These are phyloP conservation scores for Sugiyamaella novakii DNA, from an alignment of 1,139 yeast species.

Conservation along the genomic window DNA sequence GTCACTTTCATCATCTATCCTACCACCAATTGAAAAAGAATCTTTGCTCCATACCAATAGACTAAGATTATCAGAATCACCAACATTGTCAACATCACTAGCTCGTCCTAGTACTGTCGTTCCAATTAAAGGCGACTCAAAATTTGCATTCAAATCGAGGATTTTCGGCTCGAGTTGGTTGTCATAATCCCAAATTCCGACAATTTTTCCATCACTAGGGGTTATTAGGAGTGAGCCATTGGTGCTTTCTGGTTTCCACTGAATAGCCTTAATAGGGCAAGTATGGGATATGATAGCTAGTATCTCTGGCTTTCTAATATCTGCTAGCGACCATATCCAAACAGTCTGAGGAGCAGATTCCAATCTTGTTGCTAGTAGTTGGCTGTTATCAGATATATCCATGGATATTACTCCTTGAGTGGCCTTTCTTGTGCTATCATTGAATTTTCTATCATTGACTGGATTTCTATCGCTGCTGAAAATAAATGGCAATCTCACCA, in stretches of 20 bases:
- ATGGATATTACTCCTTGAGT: slow-evolving; percentile 8
- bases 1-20: slow-evolving; percentile 2
- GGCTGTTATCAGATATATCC: slow-evolving; percentile 24
- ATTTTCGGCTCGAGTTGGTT: slow-evolving; percentile 20
- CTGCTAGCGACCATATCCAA: slow-evolving; percentile 31
- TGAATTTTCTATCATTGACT: neutral
- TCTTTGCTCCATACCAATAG: slow-evolving; percentile 12
- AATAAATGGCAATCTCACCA: slow-evolving; percentile 13
- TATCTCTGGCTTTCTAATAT: slow-evolving; percentile 15
- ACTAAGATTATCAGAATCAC: slow-evolving; percentile 1
- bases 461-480: neutral
- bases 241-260: slow-evolving; percentile 24
- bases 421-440: slow-evolving; percentile 13
- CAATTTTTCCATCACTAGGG: slow-evolving; percentile 24
- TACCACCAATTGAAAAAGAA: slow-evolving; percentile 6
- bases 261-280: slow-evolving; percentile 22
- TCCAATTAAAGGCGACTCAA: slow-evolving; percentile 15
- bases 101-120: slow-evolving; percentile 3
- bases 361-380: slow-evolving; percentile 26
- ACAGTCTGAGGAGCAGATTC: slow-evolving; percentile 30
- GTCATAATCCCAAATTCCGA: slow-evolving; percentile 28
- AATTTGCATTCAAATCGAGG: slow-evolving; percentile 20
- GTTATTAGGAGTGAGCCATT: slow-evolving; percentile 21
- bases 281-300: slow-evolving; percentile 27
- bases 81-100: neutral